Evolutionary conservation across 495 filamentous ascomycete genomes (phyloP), one percentile per base, ranked within the genome.

Genomic region (Gamarada debralockiae): DNA sequence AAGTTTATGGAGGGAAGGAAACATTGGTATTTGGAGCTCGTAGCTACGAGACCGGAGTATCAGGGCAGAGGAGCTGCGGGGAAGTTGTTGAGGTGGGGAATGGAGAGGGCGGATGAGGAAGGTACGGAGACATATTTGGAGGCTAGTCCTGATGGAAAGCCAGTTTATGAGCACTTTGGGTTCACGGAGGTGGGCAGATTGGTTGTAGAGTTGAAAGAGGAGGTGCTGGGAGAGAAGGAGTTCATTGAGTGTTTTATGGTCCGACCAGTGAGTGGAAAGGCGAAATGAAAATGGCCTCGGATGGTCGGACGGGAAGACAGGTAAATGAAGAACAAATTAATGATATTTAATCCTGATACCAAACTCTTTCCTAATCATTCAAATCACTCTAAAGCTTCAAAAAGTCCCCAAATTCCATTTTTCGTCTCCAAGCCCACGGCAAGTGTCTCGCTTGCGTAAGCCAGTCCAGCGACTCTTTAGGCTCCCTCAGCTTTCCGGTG

Each of bases 151-250:
- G 67, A 67, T 8, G 80, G 81, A 8, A 66, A 66, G 31, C 63
- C 65, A 9, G 21, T 86, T n/a, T 86, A 85, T 66, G 48, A 72
- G 43, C 73, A 71, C 53, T 58, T 72, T 55, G 81, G 82, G 8
- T 84, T 78, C 66, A 57, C 69, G 50, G 56, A 63, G 9, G 51
- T 74, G 6, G 73, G 76, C 34, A 66, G 66, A 20, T 36, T 72
- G 7, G 38, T 39, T 3, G 58, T 71, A 56, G 56, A 33, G 4
- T 27, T 55, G 5, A 69, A 68, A 12, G 56, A 55, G 18, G 33
- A 59, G 20, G 44, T 41, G 10, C 8, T 13, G 7, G 31, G 14
- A 10, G 59, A 68, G 10, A 65, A 60, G 25, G 59, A 59, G 22
- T 64, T 60, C 18, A 13, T 64, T 5, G 64, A 65, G 25, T 62